Conservation (phyloP, 1,284 basidiomycete species). For the Papiliotrema terrestris region DNA sequence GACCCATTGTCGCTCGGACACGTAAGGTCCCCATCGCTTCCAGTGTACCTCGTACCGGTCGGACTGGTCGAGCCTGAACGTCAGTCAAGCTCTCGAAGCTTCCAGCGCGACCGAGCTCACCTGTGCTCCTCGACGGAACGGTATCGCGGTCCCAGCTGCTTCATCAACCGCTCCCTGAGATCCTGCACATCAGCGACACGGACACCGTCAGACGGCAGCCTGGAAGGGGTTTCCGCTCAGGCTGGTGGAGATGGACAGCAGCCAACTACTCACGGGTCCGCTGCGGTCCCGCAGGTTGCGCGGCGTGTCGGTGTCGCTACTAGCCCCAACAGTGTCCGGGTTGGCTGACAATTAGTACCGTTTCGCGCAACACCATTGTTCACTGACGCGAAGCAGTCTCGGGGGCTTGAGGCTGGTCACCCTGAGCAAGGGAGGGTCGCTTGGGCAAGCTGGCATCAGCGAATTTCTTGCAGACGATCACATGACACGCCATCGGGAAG, state of each 20-base stretch:
- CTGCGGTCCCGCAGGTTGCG: constrained; percentile 17
- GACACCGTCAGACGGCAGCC: not conserved
- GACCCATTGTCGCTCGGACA: constrained; percentile 96
- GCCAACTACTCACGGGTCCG: constrained; percentile 12
- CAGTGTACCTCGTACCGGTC: constrained; percentile 71
- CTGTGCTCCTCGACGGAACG: constrained; percentile 47
- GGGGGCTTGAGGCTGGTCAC: constrained; percentile 17
- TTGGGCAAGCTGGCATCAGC: constrained; percentile 25
- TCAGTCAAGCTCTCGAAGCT: too few relatives aligned
- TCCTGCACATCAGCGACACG: constrained; percentile 21
- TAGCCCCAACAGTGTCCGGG: constrained; percentile 8
- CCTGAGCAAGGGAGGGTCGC: constrained; percentile 22
- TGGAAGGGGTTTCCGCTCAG: not conserved
- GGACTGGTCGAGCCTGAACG: constrained; percentile 66
- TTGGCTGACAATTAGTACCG: not conserved
- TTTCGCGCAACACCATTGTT: not conserved
- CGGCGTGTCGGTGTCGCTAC: constrained; percentile 41
- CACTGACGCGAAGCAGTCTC: constrained; percentile 20
- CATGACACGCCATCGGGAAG: not conserved
- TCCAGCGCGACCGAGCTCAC: constrained; percentile 8
- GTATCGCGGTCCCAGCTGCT: constrained; percentile 42
- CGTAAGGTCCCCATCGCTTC: constrained; percentile 98
- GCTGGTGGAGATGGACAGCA: not conserved
- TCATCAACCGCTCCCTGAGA: constrained; percentile 41
- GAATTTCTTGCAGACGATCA: too few relatives aligned